Conservation (phyloP, 2,329 filamentous ascomycete species). For the Aspergillus sergii region DNA sequence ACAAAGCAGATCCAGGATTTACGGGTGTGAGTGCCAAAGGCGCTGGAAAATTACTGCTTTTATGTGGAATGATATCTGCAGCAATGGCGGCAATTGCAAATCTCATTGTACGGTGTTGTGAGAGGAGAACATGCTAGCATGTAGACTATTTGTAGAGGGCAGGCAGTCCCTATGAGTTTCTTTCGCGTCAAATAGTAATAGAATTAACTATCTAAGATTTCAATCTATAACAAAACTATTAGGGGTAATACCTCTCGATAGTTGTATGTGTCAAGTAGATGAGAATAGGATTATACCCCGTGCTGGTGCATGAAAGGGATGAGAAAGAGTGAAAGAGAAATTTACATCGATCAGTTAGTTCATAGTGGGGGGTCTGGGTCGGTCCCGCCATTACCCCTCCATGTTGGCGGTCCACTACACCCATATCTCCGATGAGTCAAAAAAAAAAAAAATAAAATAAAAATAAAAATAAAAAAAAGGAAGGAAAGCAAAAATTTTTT, state of each 20-base stretch:
- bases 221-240: neutral
- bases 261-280: neutral
- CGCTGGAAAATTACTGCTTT: neutral
- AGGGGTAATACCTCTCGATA: neutral
- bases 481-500: too few species aligned
- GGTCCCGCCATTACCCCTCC: slow-evolving; percentile 7
- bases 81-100: neutral
- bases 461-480: neutral
- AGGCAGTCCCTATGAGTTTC: neutral
- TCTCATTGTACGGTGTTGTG: neutral
- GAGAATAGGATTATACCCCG: neutral
- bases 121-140: neutral
- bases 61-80: neutral
- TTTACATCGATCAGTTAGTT: neutral
- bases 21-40: slow-evolving; percentile 35
- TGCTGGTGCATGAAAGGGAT: neutral
- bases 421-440: neutral
- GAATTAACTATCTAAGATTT: neutral
- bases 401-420: neutral
- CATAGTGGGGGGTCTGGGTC: neutral
- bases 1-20: slow-evolving; percentile 45
- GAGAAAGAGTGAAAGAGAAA: neutral
- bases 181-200: neutral
- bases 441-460: neutral
- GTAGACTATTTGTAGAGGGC: neutral